phyloP scores from a whole-genome alignment of 805 yeast genomes.

The Candida bentonensis region DNA sequence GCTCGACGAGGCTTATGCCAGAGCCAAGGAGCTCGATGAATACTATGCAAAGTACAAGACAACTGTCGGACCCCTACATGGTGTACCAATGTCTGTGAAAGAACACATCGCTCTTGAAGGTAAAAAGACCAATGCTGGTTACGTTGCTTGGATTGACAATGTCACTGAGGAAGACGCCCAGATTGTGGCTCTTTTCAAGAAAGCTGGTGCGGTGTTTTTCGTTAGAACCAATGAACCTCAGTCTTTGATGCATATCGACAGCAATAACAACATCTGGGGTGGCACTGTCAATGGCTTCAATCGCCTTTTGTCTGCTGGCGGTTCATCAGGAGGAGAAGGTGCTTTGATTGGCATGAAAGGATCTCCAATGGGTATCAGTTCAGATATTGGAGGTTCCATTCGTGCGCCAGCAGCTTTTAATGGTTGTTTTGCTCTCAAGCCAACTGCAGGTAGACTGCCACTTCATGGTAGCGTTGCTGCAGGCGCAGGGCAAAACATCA shows the following conservation, averaged over 20 bases:
- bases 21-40: constrained; percentile 42
- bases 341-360: constrained; percentile 32
- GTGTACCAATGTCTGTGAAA: constrained; percentile 49
- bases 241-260: constrained; percentile 37
- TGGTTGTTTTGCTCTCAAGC: constrained; percentile 35
- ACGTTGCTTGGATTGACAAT: constrained; percentile 27
- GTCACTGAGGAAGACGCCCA: constrained; percentile 20
- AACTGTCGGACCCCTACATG: constrained; percentile 48
- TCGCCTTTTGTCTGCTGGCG: constrained; percentile 34
- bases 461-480: constrained; percentile 21
- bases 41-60: constrained; percentile 33
- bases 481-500: constrained; percentile 24
- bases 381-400: constrained; percentile 42
- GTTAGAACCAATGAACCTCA: constrained; percentile 41
- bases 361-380: constrained; percentile 37
- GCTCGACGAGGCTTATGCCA: constrained; percentile 41
- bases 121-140: constrained; percentile 35
- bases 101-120: constrained; percentile 36
- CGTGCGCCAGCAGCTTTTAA: constrained; percentile 35
- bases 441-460: constrained; percentile 30
- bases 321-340: constrained; percentile 45
- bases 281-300: constrained; percentile 33
- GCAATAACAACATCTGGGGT: constrained; percentile 31
- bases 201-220: constrained; percentile 39
- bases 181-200: constrained; percentile 27